A percentile compares a stretch with the other conserved stretches of the same genome.
phyloP scores from a whole-genome alignment of 164 flowering plant genomes.

The Annona cherimola region DNA sequence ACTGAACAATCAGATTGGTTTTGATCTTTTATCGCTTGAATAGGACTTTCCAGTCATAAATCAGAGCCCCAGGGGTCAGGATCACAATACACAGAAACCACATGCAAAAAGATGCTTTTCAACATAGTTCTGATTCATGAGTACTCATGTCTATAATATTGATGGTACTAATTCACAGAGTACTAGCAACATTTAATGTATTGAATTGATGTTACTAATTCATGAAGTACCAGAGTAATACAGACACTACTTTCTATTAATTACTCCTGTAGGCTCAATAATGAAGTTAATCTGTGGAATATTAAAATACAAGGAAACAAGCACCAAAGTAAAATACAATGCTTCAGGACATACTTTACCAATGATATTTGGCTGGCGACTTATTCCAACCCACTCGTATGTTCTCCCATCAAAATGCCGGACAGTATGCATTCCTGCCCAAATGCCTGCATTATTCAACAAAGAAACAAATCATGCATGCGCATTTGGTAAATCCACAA shows the following conservation, averaged over 20 bases:
- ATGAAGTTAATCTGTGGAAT: not conserved
- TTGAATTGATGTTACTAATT: not conserved
- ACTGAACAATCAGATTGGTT: not conserved
- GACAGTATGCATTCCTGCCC: slow-evolving; percentile 99
- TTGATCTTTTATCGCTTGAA: not conserved
- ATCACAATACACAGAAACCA: not conserved
- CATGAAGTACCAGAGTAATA: not conserved
- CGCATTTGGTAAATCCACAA: not conserved
- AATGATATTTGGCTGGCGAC: slow-evolving; percentile 90
- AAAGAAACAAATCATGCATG: slow-evolving; percentile 1
- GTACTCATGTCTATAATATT: too few species aligned
- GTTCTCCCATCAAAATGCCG: slow-evolving; percentile 96
- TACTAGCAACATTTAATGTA: not conserved
- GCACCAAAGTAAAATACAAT: not conserved
- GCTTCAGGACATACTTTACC: slow-evolving; percentile 53
- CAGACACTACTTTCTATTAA: not conserved
- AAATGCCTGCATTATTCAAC: slow-evolving; percentile 58
- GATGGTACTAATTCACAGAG: not conserved
- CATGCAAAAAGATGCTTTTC: not conserved
- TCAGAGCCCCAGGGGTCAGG: not conserved
- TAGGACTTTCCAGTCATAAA: not conserved
- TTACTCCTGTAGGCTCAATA: not conserved
- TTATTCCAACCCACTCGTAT: slow-evolving; percentile 96
- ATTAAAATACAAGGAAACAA: not conserved
- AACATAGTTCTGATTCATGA: not conserved